Evolutionary conservation across 2,329 filamentous ascomycete genomes (phyloP).

Genomic region (Beauveria sp.): DNA sequence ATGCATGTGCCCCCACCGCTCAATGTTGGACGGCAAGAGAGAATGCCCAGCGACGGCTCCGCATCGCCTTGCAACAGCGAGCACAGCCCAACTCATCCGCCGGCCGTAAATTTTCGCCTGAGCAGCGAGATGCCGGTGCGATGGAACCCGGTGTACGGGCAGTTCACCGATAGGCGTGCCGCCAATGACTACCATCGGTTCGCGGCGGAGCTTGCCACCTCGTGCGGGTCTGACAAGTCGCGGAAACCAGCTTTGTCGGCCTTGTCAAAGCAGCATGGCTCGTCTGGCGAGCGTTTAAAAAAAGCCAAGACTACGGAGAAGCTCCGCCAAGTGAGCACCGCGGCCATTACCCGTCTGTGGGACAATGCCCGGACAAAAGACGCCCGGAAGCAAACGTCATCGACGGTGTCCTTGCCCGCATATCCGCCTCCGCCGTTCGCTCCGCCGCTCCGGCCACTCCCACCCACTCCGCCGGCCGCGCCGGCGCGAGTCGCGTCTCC

Average conservation of each 20-base stretch:
- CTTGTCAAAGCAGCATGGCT: not conserved
- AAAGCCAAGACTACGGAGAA: not conserved
- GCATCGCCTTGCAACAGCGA: not conserved
- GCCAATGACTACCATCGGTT: conserved; percentile 30
- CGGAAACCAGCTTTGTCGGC: not conserved
- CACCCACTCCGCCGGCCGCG: conserved; percentile 19
- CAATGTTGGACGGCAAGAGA: not conserved
- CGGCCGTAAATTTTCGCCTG: not conserved
- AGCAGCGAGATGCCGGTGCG: not conserved
- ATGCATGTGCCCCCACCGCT: not conserved
- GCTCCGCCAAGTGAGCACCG: not conserved
- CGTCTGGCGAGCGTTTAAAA: not conserved
- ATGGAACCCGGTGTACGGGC: conserved; percentile 18
- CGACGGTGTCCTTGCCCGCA: not conserved
- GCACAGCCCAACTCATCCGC: not conserved
- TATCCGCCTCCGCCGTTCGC: conserved; percentile 8
- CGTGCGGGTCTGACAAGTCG: not conserved
- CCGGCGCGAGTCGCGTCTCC: conserved; percentile 17
- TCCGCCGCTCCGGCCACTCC: conserved; percentile 8
- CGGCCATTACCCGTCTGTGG: conserved; percentile 4
- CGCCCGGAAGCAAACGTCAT: not conserved
- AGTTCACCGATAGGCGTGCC: conserved; percentile 24
- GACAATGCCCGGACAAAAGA: not conserved
- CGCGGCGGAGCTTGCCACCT: conserved; percentile 23
- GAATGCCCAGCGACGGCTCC: not conserved